Percentiles rank a stretch among this genome's conserved stretches.
phyloP scores from a whole-genome alignment of 768 basidiomycete species.

The Chiua virens region DNA sequence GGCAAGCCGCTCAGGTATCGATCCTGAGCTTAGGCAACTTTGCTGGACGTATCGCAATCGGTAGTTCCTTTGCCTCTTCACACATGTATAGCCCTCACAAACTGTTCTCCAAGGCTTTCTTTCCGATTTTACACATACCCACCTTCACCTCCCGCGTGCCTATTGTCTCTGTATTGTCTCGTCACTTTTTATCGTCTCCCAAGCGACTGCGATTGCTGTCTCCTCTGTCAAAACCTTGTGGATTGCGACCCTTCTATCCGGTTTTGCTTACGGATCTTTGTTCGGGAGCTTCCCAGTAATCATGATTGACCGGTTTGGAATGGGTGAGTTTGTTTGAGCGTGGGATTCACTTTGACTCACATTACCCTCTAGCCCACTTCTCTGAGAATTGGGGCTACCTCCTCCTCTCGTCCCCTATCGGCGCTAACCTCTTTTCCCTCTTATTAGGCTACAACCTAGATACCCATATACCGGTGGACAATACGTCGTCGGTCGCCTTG shows the following conservation, averaged over 20 bases:
- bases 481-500: background rate
- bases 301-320: conserved; percentile 85
- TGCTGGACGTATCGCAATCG: conserved; percentile 71
- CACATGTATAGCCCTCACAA: background rate
- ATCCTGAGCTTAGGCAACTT: conserved; percentile 82
- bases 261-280: conserved; percentile 63
- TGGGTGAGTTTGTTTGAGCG: conserved; percentile 52
- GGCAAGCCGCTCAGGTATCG: conserved; percentile 87
- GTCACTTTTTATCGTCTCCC: conserved; percentile 67
- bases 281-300: conserved; percentile 79
- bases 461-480: conserved; percentile 46
- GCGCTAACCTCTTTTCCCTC: conserved; percentile 80
- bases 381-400: conserved; percentile 88
- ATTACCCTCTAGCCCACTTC: conserved; percentile 52
- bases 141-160: conserved; percentile 60
- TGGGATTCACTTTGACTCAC: background rate
- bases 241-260: conserved; percentile 37
- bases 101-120: conserved; percentile 49
- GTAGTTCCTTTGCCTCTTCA: conserved; percentile 33
- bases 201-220: conserved; percentile 55
- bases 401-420: conserved; percentile 69
- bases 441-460: conserved; percentile 82
- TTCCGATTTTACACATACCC: conserved; percentile 63
- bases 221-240: conserved; percentile 65
- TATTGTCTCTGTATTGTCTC: conserved; percentile 69